These are phyloP conservation scores for Pisolithus microcarpus DNA, from an alignment of 768 basidiomycete genomes.

Conservation along the genomic window DNA sequence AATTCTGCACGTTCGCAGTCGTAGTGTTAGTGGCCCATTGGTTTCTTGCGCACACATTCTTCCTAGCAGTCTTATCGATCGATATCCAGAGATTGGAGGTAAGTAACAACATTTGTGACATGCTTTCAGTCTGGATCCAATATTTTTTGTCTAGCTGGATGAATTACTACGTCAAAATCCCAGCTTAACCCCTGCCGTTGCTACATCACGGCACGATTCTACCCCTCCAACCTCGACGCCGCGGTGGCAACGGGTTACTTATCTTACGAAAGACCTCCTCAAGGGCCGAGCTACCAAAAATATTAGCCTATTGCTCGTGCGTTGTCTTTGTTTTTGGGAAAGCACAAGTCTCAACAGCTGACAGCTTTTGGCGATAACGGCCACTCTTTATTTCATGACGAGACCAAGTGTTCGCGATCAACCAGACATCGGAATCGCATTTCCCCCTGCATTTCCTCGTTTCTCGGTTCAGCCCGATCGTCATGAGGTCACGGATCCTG, in stretches of 20 bases:
- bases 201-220: conserved; percentile 20
- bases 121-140: conserved; percentile 1
- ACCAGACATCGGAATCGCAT: conserved; percentile 15
- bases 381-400: conserved; percentile 68
- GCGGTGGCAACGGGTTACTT: conserved; percentile 27
- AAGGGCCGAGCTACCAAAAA: conserved; percentile 68
- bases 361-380: conserved; percentile 73
- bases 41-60: conserved; percentile 96
- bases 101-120: conserved; percentile 15
- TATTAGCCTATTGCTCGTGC: conserved; percentile 71
- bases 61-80: conserved; percentile 89
- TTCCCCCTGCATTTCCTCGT: conserved; percentile 26
- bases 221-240: conserved; percentile 12
- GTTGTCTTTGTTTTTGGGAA: conserved; percentile 11
- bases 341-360: conserved; percentile 3
- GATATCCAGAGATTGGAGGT: conserved; percentile 92
- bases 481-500: conserved; percentile 37
- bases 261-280: conserved; percentile 37
- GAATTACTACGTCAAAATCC: conserved; percentile 77
- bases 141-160: conserved; percentile 49
- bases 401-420: conserved; percentile 35
- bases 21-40: conserved; percentile 95
- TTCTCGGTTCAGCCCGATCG: conserved; percentile 26
- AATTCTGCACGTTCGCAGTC: conserved; percentile 90
- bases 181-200: conserved; percentile 41